These are phyloP conservation scores for Dothistroma pini DNA, from an alignment of 2,329 filamentous ascomycete species.

Conservation along the genomic window DNA sequence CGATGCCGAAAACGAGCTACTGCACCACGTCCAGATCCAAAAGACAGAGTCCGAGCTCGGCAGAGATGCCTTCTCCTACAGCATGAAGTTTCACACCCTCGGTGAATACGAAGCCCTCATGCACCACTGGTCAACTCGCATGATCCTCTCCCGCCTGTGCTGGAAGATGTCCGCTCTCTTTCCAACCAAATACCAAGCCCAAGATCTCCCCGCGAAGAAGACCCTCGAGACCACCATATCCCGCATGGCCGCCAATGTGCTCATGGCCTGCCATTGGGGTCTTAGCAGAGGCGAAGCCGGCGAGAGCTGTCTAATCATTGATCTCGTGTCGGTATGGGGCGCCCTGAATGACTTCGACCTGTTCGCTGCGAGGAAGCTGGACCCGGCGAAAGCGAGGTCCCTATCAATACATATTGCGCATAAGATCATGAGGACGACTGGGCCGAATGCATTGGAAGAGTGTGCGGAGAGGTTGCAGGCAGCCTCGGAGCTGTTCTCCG, in stretches of 20 bases:
- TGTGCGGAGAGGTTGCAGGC: constrained; percentile 11
- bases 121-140: constrained; percentile 19
- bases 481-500: constrained; percentile 16
- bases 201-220: constrained; percentile 7
- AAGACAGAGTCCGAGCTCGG: constrained; percentile 7
- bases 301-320: constrained; percentile 13
- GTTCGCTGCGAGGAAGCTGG: constrained; percentile 13
- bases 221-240: constrained; percentile 11
- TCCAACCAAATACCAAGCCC: constrained; percentile 9
- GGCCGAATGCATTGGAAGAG: constrained; percentile 6
- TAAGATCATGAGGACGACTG: constrained; percentile 13
- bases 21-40: constrained; percentile 17
- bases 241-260: constrained; percentile 16
- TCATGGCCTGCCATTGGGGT: constrained; percentile 17
- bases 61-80: constrained; percentile 8
- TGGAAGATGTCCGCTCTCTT: constrained; percentile 15
- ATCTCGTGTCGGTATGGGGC: constrained; percentile 19
- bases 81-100: constrained; percentile 17
- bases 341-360: constrained; percentile 18
- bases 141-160: constrained; percentile 16
- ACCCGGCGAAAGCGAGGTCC: constrained; percentile 10
- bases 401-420: constrained; percentile 8
- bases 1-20: constrained; percentile 14
- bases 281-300: constrained; percentile 15
- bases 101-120: constrained; percentile 15